Evolutionary conservation across 225 moss, liverwort and hornwort genomes (phyloP).

Genomic region (Neckera pumila): DNA sequence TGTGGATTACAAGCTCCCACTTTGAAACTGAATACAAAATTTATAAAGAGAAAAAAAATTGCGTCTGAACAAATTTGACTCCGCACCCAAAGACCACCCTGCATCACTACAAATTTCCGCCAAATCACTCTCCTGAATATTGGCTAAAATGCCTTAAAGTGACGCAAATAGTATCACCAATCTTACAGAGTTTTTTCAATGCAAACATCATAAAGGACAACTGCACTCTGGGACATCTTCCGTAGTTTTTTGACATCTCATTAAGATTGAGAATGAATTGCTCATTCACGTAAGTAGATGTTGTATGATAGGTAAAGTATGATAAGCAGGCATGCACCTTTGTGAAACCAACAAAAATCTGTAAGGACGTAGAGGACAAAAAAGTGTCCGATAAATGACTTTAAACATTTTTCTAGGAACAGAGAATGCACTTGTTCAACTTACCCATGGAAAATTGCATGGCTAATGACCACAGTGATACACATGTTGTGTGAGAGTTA

Average conservation of each 20-base stretch:
- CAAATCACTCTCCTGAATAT: neutral
- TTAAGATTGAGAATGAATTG: neutral
- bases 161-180: neutral
- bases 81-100: too few relatives aligned
- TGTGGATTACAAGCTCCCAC: neutral
- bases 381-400: neutral
- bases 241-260: neutral
- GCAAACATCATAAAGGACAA: neutral
- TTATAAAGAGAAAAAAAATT: neutral
- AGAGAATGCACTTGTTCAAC: neutral
- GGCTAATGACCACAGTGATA: neutral
- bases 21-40: neutral
- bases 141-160: too few relatives aligned
- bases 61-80: neutral
- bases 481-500: neutral
- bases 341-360: neutral
- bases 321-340: neutral
- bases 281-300: neutral
- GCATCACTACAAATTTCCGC: neutral
- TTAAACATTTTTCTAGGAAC: fast-evolving
- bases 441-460: neutral
- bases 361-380: neutral
- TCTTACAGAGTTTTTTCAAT: neutral
- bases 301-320: neutral
- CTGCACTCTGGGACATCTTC: fast-evolving